Evolutionary conservation across 179 eudicot genomes (phyloP), one percentile per base, ranked within the genome.

Genomic region (Spinacia oleracea): DNA sequence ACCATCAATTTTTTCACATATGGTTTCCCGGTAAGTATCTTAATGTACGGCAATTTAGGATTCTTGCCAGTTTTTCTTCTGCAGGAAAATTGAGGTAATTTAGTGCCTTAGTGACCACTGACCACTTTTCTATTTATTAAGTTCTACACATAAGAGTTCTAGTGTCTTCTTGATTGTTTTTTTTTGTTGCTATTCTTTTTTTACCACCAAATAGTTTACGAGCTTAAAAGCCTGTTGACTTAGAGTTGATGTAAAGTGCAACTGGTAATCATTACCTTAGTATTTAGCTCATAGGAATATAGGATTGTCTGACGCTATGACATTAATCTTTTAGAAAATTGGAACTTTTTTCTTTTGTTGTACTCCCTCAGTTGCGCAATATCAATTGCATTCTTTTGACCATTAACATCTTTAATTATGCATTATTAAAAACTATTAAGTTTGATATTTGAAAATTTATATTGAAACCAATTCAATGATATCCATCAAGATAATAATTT

Each of bases 1-100:
- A 93, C 94, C 82, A 95, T 95, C 88, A 95, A 95, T 83, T 95
- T 93, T 89, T 95, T 95, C 92, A 93, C 98, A 75, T 95, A 95
- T 84, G 98, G 98, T 73, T 91, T 93, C 86, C 97, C 95, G 97
- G 98, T 95, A 95, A 81, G 79, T 84, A 82, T 77, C 89, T 84
- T 85, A 74, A 88, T 79, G 88, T 77, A 81, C 55, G 60, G 64
- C 20, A 64, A 77, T 76, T 78, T 73, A 60, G 25, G 16, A 42
- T 51, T 82, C 45, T 32, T 29, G 55, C 59, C 64, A 78, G 25
- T 60, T 55, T 62, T 60, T 27, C 79, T 53, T 75, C 66, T 40
- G 56, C 62, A 73, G 51, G 42, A 58, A 46, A 72, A 65, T 45
- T 72, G 74, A 32, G 63, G 53, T 58, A 53, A 64, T 20, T 67